Evolutionary conservation across 306 rosid genomes (phyloP).

Genomic region (Begonia fuchsioides): DNA sequence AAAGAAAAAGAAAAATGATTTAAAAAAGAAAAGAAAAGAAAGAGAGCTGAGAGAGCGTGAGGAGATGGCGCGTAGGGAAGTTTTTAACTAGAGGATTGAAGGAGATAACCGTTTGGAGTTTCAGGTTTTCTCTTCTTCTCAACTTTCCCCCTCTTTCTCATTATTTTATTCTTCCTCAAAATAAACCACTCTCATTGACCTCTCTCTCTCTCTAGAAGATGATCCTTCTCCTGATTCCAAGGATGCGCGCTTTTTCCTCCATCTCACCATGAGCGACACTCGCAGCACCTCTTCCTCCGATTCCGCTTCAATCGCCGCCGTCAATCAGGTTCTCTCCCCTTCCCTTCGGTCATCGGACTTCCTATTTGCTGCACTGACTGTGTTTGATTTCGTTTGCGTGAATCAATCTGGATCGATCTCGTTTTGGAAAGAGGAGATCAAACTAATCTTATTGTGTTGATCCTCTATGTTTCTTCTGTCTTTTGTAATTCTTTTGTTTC

Average conservation of each 20-base stretch:
- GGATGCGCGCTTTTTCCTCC: background rate
- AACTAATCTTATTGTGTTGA: background rate
- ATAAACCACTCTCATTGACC: no score
- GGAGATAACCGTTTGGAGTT: no score
- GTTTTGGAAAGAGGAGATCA: no score
- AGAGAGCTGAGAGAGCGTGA: no score
- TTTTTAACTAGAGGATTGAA: no score
- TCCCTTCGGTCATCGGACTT: background rate
- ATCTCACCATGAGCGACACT: slow-evolving; percentile 40
- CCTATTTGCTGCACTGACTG: background rate
- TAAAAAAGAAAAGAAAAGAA: no score
- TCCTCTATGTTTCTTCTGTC: background rate
- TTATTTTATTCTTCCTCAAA: background rate
- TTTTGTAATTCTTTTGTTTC: background rate
- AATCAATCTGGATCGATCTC: no score
- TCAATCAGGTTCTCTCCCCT: slow-evolving; percentile 36
- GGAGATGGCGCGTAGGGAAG: no score
- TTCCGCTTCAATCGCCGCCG: slow-evolving; percentile 31
- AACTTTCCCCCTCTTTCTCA: no score
- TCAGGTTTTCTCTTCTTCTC: no score
- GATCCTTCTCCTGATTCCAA: background rate
- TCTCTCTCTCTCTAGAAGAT: background rate
- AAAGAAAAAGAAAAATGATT: no score
- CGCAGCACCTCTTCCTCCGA: slow-evolving; percentile 45
- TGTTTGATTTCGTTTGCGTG: no score